Base-by-base conservation (phyloP, 306 rosid genomes). In the Heteromeles arbutifolia region DNA sequence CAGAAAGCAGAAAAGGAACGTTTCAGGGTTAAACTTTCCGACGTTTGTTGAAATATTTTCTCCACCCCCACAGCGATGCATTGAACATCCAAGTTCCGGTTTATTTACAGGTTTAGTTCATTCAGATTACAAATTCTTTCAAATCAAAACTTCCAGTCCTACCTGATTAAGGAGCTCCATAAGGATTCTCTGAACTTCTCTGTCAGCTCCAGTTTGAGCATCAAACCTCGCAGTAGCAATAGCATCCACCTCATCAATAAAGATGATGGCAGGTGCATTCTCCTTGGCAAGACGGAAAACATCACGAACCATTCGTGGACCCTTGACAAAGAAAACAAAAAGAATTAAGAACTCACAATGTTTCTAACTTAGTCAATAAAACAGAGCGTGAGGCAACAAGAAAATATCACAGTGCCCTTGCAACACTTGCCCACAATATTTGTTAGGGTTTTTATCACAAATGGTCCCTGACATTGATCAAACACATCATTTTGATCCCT, bases 241-340 rank as follows among this genome's bases (percentile, higher is more conserved):
- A 7, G 99, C 99, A 88, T 95, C 99, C 57, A 95, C 99, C 86
- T 95, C 99, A 81, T 95, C 99, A 52, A 95, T 95, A 82, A 95
- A 95, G 82, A 95, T 95, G 78, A 95, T 95, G 6, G 99, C 99
- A 57, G 99, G 99, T n/a, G 99, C 97, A 87, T 95, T 95, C 87
- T 95, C 99, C 85, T 95, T 95, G n/a, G 99, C 99, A 59, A 95
- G 99, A 25, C 99, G 99, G 78, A 95, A 95, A 73, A 95, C 99
- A 82, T 95, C 99, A 76, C 99, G 99, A 59, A 95, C 99, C 99
- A 92, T 92, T 58, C 97, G 73, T 4, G 99, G 99, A 53, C 99
- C 99, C 99, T 92, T 81, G 62, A 64, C 14, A 74, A 19, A 25
- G 22, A 43, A 11, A 6, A 24, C 50, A 32, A 4, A 31, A 4